Conservation (phyloP, 2,329 filamentous ascomycete species). For the Stachybotrys chartarum region DNA sequence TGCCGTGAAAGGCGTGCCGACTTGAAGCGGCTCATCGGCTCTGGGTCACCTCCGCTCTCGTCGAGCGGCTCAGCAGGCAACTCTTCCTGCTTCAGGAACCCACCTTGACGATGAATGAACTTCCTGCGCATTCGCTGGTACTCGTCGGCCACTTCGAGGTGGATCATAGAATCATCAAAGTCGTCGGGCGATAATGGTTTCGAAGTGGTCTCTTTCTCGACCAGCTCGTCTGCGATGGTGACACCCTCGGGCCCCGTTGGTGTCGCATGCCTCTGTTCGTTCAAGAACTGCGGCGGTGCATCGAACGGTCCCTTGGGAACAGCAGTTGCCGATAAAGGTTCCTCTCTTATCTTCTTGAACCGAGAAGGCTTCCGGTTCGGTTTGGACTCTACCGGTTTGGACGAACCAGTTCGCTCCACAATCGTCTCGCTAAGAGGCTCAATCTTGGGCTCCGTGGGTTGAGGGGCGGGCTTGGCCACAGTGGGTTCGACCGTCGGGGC, state of each 20-base stretch:
- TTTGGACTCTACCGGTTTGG: conserved; percentile 21
- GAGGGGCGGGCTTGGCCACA: conserved; percentile 6
- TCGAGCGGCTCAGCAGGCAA: conserved; percentile 60
- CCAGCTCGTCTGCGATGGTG: conserved; percentile 52
- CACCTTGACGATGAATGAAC: conserved; percentile 76
- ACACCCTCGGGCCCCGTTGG: conserved; percentile 43
- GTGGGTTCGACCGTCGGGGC: conserved; percentile 32
- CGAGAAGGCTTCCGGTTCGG: conserved; percentile 36
- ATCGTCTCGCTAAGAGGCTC: conserved; percentile 44
- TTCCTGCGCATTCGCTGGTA: conserved; percentile 78
- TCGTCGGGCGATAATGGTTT: conserved; percentile 46
- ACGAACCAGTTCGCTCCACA: conserved; percentile 34
- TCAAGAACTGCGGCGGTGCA: conserved; percentile 31
- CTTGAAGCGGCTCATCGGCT: conserved; percentile 66
- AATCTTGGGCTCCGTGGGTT: conserved; percentile 23
- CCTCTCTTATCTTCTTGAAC: conserved; percentile 39
- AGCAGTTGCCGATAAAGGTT: conserved; percentile 5
- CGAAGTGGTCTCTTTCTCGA: conserved; percentile 42
- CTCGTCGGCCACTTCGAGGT: conserved; percentile 72
- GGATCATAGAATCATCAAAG: conserved; percentile 61
- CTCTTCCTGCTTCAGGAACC: conserved; percentile 69
- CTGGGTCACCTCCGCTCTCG: conserved; percentile 55
- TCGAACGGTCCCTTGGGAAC: conserved; percentile 36
- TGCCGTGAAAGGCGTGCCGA: conserved; percentile 56
- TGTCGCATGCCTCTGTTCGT: conserved; percentile 26